A percentile compares a stretch with the other conserved stretches of the same genome.
These are phyloP conservation scores for Pezicula rhizophila DNA, from an alignment of 2,329 filamentous ascomycete species.

Conservation along the genomic window DNA sequence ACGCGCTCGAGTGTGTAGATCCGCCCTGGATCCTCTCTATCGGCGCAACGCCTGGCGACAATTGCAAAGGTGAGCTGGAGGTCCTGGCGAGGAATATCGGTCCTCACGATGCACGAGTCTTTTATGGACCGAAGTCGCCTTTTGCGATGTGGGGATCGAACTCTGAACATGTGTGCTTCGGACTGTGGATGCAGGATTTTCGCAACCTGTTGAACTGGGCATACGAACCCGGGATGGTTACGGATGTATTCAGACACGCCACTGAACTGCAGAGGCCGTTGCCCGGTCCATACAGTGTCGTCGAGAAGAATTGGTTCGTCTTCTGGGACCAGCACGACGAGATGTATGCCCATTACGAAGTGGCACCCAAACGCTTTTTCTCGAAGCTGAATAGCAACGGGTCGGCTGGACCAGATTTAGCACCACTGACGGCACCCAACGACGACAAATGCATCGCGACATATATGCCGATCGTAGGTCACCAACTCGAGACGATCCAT, in stretches of 20 bases:
- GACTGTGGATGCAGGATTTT: conserved; percentile 51
- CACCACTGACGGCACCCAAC: conserved; percentile 25
- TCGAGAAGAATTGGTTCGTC: conserved; percentile 59
- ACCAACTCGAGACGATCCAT: conserved; percentile 42
- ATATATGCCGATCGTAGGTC: conserved; percentile 36
- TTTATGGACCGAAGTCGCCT: conserved; percentile 45
- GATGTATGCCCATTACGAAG: conserved; percentile 48
- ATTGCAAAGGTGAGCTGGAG: conserved; percentile 38
- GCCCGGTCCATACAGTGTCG: conserved; percentile 27
- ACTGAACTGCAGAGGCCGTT: conserved; percentile 47
- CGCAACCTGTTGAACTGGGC: conserved; percentile 41
- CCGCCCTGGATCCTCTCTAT: conserved; percentile 39
- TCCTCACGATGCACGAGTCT: conserved; percentile 52
- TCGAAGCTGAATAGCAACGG: conserved; percentile 39
- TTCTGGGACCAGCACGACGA: conserved; percentile 48
- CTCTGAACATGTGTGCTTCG: conserved; percentile 47
- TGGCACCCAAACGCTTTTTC: conserved; percentile 44
- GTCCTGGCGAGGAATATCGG: conserved; percentile 41
- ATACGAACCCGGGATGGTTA: conserved; percentile 16
- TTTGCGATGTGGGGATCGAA: conserved; percentile 51
- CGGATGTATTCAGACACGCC: conserved; percentile 23
- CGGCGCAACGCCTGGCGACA: conserved; percentile 35
- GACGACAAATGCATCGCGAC: conserved; percentile 41
- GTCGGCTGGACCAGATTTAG: conserved; percentile 40
- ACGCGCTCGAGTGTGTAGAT: conserved; percentile 35